A percentile compares a stretch with the other conserved stretches of the same genome.
Evolutionary conservation across 176 grass and related monocot genomes (phyloP).

Genomic region (Carex kokanica): DNA sequence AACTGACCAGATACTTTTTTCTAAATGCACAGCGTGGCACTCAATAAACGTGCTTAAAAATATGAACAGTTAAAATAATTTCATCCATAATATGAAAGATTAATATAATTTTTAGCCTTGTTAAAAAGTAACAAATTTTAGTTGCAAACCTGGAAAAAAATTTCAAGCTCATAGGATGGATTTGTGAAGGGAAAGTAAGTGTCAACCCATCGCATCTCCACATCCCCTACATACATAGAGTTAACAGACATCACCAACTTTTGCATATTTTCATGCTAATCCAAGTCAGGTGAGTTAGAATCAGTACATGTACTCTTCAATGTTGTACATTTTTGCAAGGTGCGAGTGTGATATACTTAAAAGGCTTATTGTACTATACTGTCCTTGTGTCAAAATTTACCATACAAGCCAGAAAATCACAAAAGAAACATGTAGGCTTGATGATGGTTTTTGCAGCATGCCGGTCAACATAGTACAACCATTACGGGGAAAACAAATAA

Average conservation of each 20-base stretch:
- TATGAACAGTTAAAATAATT: not conserved
- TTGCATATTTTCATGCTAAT: no score
- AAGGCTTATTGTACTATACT: no score
- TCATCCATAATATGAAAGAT: not conserved
- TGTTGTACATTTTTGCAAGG: not conserved
- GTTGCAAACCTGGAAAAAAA: constrained; percentile 84
- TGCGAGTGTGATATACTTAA: not conserved
- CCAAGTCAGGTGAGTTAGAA: not conserved
- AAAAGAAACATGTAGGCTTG: no score
- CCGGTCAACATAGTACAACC: no score
- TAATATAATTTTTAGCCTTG: constrained; percentile 22
- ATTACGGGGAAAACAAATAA: no score
- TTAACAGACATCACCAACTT: no score
- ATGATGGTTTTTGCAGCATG: not conserved
- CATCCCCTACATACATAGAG: no score
- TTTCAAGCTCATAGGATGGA: constrained; percentile 95
- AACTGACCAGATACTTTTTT: not conserved
- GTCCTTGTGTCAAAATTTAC: no score
- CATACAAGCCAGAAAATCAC: no score
- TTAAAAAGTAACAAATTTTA: constrained; percentile 8
- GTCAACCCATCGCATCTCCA: not conserved
- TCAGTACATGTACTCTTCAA: not conserved
- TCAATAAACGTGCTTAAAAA: not conserved
- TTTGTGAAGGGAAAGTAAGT: constrained; percentile 98
- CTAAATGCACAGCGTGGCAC: not conserved